Base-by-base conservation (phyloP, 148 eudicot species). In the Silene uniflora region DNA sequence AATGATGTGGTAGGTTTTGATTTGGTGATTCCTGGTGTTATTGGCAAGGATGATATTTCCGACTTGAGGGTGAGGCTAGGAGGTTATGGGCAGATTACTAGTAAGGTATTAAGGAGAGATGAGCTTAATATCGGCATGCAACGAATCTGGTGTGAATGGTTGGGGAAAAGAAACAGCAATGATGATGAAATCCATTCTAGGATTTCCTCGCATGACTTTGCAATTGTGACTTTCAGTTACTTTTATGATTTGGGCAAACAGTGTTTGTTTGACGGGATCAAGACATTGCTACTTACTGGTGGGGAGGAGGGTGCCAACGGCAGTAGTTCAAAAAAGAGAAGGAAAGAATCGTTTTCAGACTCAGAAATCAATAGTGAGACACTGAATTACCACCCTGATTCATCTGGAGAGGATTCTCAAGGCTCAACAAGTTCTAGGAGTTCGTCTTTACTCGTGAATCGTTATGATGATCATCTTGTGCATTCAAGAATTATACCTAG, bases 121-220 rank as follows among this genome's bases (percentile, higher is more conserved):
- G 91, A 80, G 32, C 73, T 58, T 39, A 25, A 77, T 23, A 64
- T 68, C 52, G 83, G 79, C 54, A 81, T 91, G 24, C 80, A 55
- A 49, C 85, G 84, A 67, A 78, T 91, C 67, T 94, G 98, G 98
- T 94, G 96, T 82, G 98, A 91, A 78, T 94, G 98, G 98, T 75
- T 91, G 69, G 97, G 91, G 47, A 84, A 75, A 35, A 75, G 62
- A 52, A 73, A 24, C 60, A 71, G 62, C 61, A 66, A 42, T 10
- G 81, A 14, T 39, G 72, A 78, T 85, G 73, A 70, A 67, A 77
- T 77, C 55, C 24, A 62, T 42, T 22, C 39, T 73, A 14, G 49
- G 67, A 27, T 82, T 27, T 83, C 82, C 17, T 83, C 79, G 19
- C 89, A 83, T 80, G 96, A 91, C 58, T 91, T 91, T 87, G 93